Evolutionary conservation across 1,139 yeast species (phyloP).

Genomic region (Yamadazyma spencermartinsiae): DNA sequence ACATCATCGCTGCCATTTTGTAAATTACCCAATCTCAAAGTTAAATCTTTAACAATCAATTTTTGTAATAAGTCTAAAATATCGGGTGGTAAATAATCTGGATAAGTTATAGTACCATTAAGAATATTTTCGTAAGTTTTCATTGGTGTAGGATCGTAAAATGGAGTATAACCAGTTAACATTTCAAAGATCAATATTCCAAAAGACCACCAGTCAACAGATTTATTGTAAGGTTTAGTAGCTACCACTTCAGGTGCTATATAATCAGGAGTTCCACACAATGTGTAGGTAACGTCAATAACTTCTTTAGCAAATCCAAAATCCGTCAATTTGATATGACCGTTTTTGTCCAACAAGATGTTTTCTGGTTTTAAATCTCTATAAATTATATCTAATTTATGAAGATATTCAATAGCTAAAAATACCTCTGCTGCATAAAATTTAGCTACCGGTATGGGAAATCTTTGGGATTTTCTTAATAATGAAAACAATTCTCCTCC

Average conservation of each 20-base stretch:
- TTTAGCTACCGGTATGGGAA: conserved; percentile 64
- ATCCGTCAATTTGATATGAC: conserved; percentile 61
- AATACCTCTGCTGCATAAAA: conserved; percentile 64
- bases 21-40: conserved; percentile 57
- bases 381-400: conserved; percentile 56
- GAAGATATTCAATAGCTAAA: conserved; percentile 58
- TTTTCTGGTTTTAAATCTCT: conserved; percentile 65
- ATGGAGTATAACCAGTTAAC: conserved; percentile 64
- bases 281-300: conserved; percentile 57
- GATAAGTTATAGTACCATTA: conserved; percentile 52
- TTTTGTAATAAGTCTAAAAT: conserved; percentile 50
- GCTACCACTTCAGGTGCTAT: conserved; percentile 66
- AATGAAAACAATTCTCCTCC: conserved; percentile 62
- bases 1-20: conserved; percentile 60
- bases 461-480: conserved; percentile 56
- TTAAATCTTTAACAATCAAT: conserved; percentile 56
- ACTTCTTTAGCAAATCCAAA: conserved; percentile 66
- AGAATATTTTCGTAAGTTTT: conserved; percentile 61
- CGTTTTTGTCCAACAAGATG: conserved; percentile 55
- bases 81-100: conserved; percentile 51
- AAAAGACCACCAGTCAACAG: conserved; percentile 67
- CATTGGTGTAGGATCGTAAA: conserved; percentile 62
- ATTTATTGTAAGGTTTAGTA: conserved; percentile 60
- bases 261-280: conserved; percentile 66
- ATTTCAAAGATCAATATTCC: conserved; percentile 61